These are phyloP conservation scores for Clonostachys rosea DNA, from an alignment of 2,329 filamentous ascomycete species.

Conservation along the genomic window DNA sequence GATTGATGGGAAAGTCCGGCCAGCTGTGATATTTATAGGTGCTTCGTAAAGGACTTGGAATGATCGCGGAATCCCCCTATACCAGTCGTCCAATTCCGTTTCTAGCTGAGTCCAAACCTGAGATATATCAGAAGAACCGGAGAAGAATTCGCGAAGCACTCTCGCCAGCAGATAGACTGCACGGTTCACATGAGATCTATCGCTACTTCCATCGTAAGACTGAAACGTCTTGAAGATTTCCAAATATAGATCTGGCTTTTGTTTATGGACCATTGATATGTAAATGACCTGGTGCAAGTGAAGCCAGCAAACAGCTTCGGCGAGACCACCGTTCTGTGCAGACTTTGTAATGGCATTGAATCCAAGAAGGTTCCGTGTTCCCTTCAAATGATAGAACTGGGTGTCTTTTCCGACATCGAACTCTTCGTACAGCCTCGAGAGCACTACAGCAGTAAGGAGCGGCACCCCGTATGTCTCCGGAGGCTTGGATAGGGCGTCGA, in stretches of 20 bases:
- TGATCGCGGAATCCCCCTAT: not conserved
- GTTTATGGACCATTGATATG: slow-evolving; percentile 18
- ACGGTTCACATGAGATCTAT: slow-evolving; percentile 10
- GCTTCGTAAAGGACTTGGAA: not conserved
- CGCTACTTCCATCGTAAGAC: slow-evolving; percentile 7
- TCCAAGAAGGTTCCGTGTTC: slow-evolving; percentile 28
- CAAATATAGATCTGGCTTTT: slow-evolving; percentile 9
- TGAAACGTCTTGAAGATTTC: slow-evolving; percentile 9
- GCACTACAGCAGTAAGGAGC: not conserved
- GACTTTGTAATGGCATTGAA: slow-evolving; percentile 23
- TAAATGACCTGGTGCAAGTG: slow-evolving; percentile 33
- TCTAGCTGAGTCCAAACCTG: not conserved
- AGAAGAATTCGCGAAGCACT: not conserved
- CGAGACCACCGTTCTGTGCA: slow-evolving; percentile 26
- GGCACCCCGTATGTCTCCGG: not conserved
- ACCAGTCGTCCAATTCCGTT: not conserved
- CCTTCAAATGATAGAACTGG: slow-evolving; percentile 25
- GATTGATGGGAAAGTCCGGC: not conserved
- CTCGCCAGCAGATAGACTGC: slow-evolving; percentile 3
- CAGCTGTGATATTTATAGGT: not conserved
- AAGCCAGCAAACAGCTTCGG: slow-evolving; percentile 31
- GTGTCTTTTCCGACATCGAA: not conserved
- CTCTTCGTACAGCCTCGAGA: not conserved
- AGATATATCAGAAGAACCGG: not conserved
- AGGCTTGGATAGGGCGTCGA: not conserved